phyloP scores from a whole-genome alignment of 169 alveolate species.

The Plasmodium gallinaceum region DNA sequence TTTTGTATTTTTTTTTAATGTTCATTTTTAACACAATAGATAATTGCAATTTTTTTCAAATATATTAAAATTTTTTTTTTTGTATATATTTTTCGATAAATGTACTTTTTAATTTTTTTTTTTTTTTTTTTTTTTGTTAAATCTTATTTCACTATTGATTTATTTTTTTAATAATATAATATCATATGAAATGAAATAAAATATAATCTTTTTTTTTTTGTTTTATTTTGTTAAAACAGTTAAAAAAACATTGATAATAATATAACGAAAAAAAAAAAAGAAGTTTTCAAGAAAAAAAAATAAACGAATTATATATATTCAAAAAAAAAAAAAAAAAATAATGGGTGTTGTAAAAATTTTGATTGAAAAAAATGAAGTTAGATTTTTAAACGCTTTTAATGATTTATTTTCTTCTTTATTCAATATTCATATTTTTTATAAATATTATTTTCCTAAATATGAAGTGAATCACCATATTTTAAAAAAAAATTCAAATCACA shows the following conservation, averaged over 20 bases:
- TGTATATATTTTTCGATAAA: no score
- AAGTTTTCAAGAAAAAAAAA: background rate
- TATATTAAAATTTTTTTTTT: no score
- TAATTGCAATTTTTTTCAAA: no score
- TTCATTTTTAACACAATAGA: no score
- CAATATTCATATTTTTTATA: constrained; percentile 26
- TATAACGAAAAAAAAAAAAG: constrained; percentile 2
- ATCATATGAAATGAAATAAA: background rate
- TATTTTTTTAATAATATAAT: no score
- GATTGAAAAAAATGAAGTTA: constrained; percentile 38
- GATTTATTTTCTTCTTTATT: constrained; percentile 25
- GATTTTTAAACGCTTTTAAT: constrained; percentile 24
- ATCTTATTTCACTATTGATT: no score
- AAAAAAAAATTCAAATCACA: constrained; percentile 13
- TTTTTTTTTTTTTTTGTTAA: no score
- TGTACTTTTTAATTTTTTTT: no score
- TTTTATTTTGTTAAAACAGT: background rate
- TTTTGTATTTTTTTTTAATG: no score
- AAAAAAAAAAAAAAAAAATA: background rate
- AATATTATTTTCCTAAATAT: constrained; percentile 20
- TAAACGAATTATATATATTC: background rate
- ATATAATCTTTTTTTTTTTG: background rate
- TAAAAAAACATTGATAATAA: background rate
- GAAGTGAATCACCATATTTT: constrained; percentile 30
- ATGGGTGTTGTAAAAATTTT: constrained; percentile 51